These are phyloP conservation scores for Abelmoschus esculentus DNA, from an alignment of 345 rosid genomes.

Conservation along the genomic window DNA sequence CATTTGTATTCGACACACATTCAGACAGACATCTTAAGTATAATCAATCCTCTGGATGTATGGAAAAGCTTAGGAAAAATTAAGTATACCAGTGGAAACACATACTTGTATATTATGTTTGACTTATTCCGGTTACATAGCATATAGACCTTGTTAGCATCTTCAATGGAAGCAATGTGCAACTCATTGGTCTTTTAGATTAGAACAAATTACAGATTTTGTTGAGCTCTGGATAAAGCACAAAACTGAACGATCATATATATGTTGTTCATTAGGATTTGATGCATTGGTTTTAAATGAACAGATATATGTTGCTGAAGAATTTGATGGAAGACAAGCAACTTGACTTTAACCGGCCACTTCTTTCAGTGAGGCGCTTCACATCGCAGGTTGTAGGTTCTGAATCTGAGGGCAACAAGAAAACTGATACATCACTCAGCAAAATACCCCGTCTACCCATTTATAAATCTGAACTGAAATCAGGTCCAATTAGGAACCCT, in stretches of 20 bases:
- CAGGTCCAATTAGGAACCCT: conserved; percentile 79
- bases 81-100: neutral
- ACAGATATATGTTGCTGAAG: conserved; percentile 24
- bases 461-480: conserved; percentile 71
- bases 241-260: neutral
- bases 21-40: neutral
- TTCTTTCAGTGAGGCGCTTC: conserved; percentile 64
- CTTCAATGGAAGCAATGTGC: neutral
- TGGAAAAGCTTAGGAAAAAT: neutral
- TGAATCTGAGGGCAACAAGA: conserved; percentile 38
- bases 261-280: conserved; percentile 7
- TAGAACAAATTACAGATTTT: neutral
- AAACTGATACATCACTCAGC: conserved; percentile 29
- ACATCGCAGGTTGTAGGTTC: conserved; percentile 25
- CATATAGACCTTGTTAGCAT: neutral
- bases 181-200: neutral
- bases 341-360: conserved; percentile 68
- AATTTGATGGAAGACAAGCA: conserved; percentile 76
- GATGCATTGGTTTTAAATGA: conserved; percentile 20
- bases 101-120: neutral
- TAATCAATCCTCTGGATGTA: neutral
- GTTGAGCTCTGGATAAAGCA: too few species aligned
- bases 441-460: conserved; percentile 45
- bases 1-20: neutral
- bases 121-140: neutral